Conservation (phyloP, 2,329 filamentous ascomycete genomes). For the Alternaria incomplexa region DNA sequence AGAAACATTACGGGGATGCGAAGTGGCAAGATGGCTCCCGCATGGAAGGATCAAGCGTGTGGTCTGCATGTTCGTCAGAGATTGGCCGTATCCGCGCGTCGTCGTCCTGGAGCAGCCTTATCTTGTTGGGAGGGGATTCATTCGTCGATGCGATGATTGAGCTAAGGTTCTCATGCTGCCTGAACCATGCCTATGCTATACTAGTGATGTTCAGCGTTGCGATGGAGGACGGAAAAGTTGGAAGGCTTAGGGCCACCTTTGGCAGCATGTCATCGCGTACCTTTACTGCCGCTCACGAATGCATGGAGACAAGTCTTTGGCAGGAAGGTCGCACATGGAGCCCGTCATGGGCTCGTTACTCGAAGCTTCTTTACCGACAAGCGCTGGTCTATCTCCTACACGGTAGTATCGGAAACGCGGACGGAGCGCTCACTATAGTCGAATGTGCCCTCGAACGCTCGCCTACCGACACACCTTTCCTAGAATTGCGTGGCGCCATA, state of each 20-base stretch:
- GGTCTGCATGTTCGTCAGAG: neutral
- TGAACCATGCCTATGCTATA: rapidly evolving
- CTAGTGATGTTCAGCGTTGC: rapidly evolving
- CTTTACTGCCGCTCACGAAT: neutral
- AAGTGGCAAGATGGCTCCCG: neutral
- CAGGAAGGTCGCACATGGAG: neutral
- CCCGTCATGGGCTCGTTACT: too few relatives aligned
- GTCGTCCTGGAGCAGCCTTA: neutral
- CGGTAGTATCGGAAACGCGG: too few relatives aligned
- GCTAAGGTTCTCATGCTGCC: neutral
- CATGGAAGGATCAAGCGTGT: neutral
- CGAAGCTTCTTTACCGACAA: neutral
- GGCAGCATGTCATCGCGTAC: neutral
- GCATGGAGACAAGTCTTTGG: neutral
- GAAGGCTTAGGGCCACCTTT: neutral
- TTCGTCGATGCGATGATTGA: neutral
- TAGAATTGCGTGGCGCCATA: neutral
- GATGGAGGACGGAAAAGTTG: neutral
- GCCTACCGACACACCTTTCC: neutral
- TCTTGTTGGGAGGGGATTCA: neutral
- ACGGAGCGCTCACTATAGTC: too few relatives aligned
- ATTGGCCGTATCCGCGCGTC: neutral
- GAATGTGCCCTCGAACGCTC: neutral
- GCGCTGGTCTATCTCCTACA: too few relatives aligned
- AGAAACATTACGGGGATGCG: neutral